phyloP scores from a whole-genome alignment of 768 basidiomycete species.

The Sutorius australiensis region DNA sequence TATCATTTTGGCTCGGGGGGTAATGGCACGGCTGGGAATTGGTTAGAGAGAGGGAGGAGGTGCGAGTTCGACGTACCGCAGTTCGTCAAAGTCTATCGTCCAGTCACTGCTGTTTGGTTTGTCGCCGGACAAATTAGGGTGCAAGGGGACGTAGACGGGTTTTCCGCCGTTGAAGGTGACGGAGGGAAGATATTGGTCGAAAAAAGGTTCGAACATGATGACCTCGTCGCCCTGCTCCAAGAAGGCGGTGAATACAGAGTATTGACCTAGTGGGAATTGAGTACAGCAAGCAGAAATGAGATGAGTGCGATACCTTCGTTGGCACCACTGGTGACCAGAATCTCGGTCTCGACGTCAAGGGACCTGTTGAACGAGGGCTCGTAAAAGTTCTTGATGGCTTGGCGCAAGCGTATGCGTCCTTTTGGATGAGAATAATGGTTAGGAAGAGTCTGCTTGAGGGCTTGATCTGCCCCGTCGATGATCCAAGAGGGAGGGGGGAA shows the following conservation, averaged over 20 bases:
- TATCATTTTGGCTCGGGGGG: constrained; percentile 89
- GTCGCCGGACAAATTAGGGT: constrained; percentile 62
- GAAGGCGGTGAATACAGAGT: constrained; percentile 90
- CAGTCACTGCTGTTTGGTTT: constrained; percentile 71
- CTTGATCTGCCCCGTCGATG: constrained; percentile 65
- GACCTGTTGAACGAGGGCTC: constrained; percentile 61
- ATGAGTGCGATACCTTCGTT: constrained; percentile 70
- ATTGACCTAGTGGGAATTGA: constrained; percentile 57
- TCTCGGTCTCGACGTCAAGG: constrained; percentile 81
- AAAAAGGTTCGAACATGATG: constrained; percentile 98
- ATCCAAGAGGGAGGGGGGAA: constrained; percentile 83
- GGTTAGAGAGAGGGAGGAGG: constrained; percentile 2
- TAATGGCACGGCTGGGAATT: constrained; percentile 65
- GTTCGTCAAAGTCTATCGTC: constrained; percentile 86
- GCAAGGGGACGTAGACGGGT: constrained; percentile 92
- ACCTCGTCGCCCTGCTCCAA: constrained; percentile 92
- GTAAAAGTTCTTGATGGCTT: constrained; percentile 84
- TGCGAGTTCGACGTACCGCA: constrained; percentile 48
- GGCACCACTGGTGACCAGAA: constrained; percentile 92
- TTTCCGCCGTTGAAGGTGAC: constrained; percentile 92
- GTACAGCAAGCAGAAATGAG: neutral
- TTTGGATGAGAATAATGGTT: constrained; percentile 93
- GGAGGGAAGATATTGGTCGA: constrained; percentile 92
- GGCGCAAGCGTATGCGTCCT: constrained; percentile 80
- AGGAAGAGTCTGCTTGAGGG: constrained; percentile 54